phyloP scores from a whole-genome alignment of 768 basidiomycete genomes.

The Cystobasidium onofrii region DNA sequence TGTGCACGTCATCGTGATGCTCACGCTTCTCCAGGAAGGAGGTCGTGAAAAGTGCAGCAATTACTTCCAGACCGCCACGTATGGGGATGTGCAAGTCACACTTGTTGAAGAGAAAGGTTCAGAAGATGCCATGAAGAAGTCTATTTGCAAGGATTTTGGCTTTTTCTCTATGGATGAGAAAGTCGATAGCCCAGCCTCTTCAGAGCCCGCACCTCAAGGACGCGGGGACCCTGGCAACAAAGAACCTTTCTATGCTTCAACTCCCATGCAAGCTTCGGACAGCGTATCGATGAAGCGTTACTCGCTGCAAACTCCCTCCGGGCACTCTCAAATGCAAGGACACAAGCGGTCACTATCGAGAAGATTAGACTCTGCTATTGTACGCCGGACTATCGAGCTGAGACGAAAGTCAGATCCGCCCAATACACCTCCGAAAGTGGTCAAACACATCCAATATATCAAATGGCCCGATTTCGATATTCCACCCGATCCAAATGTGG shows the following conservation, averaged over 20 bases:
- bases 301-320: neutral
- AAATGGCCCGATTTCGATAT: constrained; percentile 97
- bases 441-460: constrained; percentile 83
- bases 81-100: constrained; percentile 4
- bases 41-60: constrained; percentile 79
- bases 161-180: constrained; percentile 38
- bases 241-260: neutral
- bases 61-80: constrained; percentile 55
- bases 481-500: constrained; percentile 67
- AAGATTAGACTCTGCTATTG: constrained; percentile 40
- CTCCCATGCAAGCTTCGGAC: neutral
- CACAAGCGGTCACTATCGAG: neutral
- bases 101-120: constrained; percentile 2
- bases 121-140: neutral
- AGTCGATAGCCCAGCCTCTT: neutral
- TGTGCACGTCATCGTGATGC: constrained; percentile 91
- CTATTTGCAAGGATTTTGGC: constrained; percentile 30
- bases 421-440: constrained; percentile 47
- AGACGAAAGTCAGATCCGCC: constrained; percentile 52
- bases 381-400: constrained; percentile 57
- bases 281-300: neutral
- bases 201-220: neutral
- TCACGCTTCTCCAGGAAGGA: constrained; percentile 84
- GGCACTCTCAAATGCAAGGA: neutral
- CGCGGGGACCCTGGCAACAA: neutral